A percentile compares a stretch with the other conserved stretches of the same genome.
phyloP scores from a whole-genome alignment of 352 stramenopile species.

The Peronospora farinosa region DNA sequence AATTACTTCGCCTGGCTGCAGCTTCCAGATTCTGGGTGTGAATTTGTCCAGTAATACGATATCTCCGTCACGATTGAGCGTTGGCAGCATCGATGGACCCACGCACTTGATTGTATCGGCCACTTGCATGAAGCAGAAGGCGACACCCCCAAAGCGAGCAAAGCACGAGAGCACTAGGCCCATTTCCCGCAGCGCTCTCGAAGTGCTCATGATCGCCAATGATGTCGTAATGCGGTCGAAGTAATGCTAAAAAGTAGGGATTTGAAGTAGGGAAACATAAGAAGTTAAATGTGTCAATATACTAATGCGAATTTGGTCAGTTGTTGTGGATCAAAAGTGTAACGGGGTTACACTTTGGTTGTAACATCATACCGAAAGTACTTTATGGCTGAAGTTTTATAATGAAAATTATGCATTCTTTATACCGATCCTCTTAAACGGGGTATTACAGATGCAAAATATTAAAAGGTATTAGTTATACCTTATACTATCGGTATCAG shows the following conservation, averaged over 20 bases:
- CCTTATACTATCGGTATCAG: no score
- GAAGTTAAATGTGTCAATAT: no score
- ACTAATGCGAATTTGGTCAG: no score
- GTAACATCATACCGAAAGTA: no score
- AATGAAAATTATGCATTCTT: no score
- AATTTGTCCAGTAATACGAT: constrained; percentile 89
- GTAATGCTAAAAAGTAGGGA: not conserved
- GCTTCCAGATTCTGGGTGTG: constrained; percentile 50
- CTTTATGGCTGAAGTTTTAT: no score
- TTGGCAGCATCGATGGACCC: constrained; percentile 87
- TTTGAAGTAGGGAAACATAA: not conserved
- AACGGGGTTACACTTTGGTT: no score
- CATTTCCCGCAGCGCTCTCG: constrained; percentile 32
- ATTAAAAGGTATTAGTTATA: no score
- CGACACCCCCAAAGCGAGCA: constrained; percentile 62
- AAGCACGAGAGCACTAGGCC: constrained; percentile 56
- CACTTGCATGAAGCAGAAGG: constrained; percentile 64
- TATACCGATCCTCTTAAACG: no score
- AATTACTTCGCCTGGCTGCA: constrained; percentile 80
- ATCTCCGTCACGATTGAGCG: constrained; percentile 84
- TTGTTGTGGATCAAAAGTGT: no score
- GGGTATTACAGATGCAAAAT: no score
- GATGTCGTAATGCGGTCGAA: not conserved
- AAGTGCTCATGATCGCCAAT: not conserved
- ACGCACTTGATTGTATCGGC: constrained; percentile 84